Evolutionary conservation across 495 filamentous ascomycete species (phyloP).

Genomic region (Aspergillus bertholletiae): DNA sequence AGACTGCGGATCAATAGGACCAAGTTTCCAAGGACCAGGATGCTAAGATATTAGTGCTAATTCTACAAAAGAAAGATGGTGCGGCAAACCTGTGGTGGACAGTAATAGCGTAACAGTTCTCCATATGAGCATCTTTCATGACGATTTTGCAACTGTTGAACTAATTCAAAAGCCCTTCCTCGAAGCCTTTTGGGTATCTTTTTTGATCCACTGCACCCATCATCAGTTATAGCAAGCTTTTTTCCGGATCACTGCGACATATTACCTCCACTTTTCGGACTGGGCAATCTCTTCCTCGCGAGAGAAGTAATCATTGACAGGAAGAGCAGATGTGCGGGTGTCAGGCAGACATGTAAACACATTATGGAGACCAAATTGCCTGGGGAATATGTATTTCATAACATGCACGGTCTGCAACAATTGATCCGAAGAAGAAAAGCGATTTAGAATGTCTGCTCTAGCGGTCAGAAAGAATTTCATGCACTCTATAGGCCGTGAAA

Average conservation of each 20-base stretch:
- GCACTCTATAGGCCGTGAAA: neutral
- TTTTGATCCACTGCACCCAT: conserved; percentile 8
- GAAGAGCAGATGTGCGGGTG: conserved; percentile 58
- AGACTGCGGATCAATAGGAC: conserved; percentile 13
- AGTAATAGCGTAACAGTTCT: conserved; percentile 75
- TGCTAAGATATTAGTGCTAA: conserved; percentile 19
- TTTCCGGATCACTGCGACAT: neutral
- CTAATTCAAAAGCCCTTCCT: conserved; percentile 54
- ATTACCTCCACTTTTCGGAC: conserved; percentile 11
- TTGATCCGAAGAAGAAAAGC: conserved; percentile 52
- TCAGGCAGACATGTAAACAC: conserved; percentile 74
- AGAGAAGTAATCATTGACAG: conserved; percentile 76
- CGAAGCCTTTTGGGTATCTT: conserved; percentile 76
- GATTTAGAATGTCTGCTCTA: conserved; percentile 76
- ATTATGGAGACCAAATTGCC: conserved; percentile 87
- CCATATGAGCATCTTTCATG: conserved; percentile 75
- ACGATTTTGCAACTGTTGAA: conserved; percentile 63
- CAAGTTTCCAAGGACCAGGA: conserved; percentile 29
- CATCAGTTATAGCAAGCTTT: neutral
- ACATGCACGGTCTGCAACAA: conserved; percentile 59
- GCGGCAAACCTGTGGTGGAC: conserved; percentile 54
- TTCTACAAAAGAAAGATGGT: neutral
- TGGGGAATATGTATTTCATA: conserved; percentile 90
- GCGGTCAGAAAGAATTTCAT: neutral
- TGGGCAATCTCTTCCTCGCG: conserved; percentile 78